Conservation (phyloP, 345 rosid genomes). For the Raphanus raphanistrum region DNA sequence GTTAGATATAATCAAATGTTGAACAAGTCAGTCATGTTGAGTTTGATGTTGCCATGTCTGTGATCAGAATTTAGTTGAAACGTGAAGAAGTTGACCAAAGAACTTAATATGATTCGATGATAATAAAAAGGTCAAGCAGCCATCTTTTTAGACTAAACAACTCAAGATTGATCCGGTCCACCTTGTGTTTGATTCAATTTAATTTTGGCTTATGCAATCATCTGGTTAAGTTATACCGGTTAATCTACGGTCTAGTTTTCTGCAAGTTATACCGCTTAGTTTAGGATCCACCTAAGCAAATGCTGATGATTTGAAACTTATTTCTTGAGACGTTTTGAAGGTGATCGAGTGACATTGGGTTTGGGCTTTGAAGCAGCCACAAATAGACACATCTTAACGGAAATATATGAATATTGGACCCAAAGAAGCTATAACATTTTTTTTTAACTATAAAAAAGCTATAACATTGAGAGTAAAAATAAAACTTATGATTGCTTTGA, state of each 20-base stretch:
- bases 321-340: no score
- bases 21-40: conserved; percentile 28
- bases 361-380: no score
- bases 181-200: background rate
- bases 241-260: background rate
- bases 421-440: no score
- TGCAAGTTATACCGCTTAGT: background rate
- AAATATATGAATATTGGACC: no score
- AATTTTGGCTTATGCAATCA: background rate
- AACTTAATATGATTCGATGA: background rate
- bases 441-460: no score
- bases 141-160: background rate
- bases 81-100: background rate
- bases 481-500: no score
- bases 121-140: background rate
- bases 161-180: background rate
- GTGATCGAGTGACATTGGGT: no score
- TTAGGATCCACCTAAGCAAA: no score
- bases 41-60: conserved; percentile 36
- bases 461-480: no score
- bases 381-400: no score
- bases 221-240: background rate
- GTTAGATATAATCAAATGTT: background rate
- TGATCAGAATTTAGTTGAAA: background rate
- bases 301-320: no score